These are phyloP conservation scores for Cercospora nicotianae DNA, from an alignment of 2,329 filamentous ascomycete genomes.

Conservation along the genomic window DNA sequence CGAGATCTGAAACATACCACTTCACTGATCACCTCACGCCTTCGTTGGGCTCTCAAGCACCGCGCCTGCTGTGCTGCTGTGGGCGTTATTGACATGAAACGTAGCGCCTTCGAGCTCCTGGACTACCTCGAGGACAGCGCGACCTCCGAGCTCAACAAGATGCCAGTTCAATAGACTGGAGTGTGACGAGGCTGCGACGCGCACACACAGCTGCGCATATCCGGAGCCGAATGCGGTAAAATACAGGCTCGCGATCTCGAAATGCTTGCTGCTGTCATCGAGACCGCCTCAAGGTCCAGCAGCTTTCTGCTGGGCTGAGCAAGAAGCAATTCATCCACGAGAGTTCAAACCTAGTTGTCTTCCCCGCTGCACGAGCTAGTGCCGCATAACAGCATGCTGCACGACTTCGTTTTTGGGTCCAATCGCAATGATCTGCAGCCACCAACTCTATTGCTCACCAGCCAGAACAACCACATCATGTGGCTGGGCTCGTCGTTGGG, in stretches of 20 bases:
- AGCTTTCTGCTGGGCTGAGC: not conserved
- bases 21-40: not conserved
- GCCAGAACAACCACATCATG: conserved; percentile 15
- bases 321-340: conserved; percentile 5
- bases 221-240: not conserved
- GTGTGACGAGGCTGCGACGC: not conserved
- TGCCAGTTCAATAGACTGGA: not conserved
- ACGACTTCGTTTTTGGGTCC: not conserved
- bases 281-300: not conserved
- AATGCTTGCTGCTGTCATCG: not conserved
- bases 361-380: conserved; percentile 9
- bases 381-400: conserved; percentile 1
- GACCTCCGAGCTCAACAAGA: not conserved
- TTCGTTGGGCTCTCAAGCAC: not conserved
- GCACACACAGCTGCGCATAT: not conserved
- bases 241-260: not conserved
- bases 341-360: not conserved
- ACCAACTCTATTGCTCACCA: conserved; percentile 8
- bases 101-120: not conserved
- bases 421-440: conserved; percentile 10
- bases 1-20: conserved; percentile 3
- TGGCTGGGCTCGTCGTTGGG: not conserved
- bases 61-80: not conserved
- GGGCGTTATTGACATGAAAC: not conserved
- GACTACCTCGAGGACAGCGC: not conserved